Evolutionary conservation across 78 protist genomes (phyloP), one percentile per base, ranked within the genome.

Genomic region (Cavenderia fasciculata): DNA sequence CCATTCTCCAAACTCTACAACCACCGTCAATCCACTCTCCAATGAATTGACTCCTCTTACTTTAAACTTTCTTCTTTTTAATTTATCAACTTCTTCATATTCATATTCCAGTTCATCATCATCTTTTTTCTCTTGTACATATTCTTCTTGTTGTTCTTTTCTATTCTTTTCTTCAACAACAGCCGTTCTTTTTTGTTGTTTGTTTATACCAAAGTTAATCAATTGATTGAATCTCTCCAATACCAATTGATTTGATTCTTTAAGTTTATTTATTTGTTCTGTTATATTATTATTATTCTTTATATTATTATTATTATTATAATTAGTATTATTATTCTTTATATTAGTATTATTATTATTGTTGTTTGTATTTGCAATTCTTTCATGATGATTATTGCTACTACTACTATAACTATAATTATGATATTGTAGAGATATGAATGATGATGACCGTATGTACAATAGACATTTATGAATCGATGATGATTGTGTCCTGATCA

Each of bases 111-210:
- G 69, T 31, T 61, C 31, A 31, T 18, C 29, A 34, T 6, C 18
- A 31, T 31, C 16, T 11, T 29, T 14, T 31, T 31, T 61, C 18
- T 61, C 31, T 23, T 21, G 11, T 33, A 52, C 10, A 54, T 44
- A 76, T 72, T 79, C 88, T 66, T 79, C 66, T 27, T 79, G 88
- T 40, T 57, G 88, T 52, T 79, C 88, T 66, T 79, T 79, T 79
- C 88, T 79, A 62, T 86, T 66, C 23, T 86, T 76, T 68, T 72
- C 76, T 52, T 86, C 59, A 49, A 74, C 86, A 7, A 76, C 57
- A 11, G 25, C 21, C 4, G n/a, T 36, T 4, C 27, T 36, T 25
- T 6, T 57, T 44, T 44, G 49, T 11, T 44, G 6, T 27, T 57
- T 36, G n/a, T 57, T 36, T 27, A 57, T 27, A 3, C 34, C 12